Percentiles rank a stretch among this genome's conserved stretches.
Conservation (phyloP, 192 early-diverging fungal species). For the Haplosporangium gracile region DNA sequence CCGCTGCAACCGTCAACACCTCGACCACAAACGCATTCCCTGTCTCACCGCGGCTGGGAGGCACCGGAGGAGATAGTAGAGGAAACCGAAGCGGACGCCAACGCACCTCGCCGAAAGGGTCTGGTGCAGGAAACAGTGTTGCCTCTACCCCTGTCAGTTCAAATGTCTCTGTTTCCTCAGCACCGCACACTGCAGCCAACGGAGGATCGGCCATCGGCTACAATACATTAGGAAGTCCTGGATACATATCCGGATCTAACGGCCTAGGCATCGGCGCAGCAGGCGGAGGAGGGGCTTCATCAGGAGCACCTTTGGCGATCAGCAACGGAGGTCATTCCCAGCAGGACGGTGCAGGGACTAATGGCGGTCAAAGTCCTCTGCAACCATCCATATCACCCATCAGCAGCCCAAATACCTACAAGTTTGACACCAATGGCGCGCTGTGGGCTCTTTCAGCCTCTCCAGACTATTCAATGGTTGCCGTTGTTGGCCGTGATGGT, state of each 20-base stretch:
- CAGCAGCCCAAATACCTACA: slow-evolving; percentile 11
- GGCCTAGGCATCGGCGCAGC: slow-evolving; percentile 5
- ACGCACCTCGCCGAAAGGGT: slow-evolving; percentile 37
- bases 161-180: not conserved
- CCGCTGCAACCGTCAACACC: slow-evolving; percentile 43
- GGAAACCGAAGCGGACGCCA: slow-evolving; percentile 13
- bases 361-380: not conserved
- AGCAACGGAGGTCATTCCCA: slow-evolving; percentile 14
- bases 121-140: not conserved
- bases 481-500: slow-evolving; percentile 81
- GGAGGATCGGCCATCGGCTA: not conserved
- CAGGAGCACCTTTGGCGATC: not conserved
- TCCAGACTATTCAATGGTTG: slow-evolving; percentile 71
- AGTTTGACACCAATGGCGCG: slow-evolving; percentile 56
- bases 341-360: not conserved
- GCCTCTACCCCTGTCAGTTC: not conserved
- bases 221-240: not conserved
- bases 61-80: not conserved
- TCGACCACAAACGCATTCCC: slow-evolving; percentile 38
- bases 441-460: slow-evolving; percentile 70
- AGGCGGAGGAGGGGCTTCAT: not conserved
- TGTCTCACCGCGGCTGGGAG: slow-evolving; percentile 40
- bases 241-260: not conserved
- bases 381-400: not conserved
- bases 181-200: not conserved